phyloP scores from a whole-genome alignment of 768 basidiomycete species.

The Lactarius deliciosus region DNA sequence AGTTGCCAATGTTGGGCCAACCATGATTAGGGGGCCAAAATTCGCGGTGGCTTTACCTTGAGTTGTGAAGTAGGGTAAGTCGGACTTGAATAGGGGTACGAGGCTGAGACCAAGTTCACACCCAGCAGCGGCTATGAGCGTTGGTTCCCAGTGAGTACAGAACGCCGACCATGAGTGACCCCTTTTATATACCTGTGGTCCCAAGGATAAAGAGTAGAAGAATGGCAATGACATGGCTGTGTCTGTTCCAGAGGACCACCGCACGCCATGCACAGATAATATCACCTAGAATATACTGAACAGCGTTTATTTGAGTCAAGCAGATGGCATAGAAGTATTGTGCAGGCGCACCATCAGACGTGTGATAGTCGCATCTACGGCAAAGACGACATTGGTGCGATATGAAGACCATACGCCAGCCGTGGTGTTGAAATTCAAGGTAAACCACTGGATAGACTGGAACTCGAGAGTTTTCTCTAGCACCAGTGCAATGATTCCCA shows the following conservation, averaged over 20 bases:
- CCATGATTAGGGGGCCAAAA: not conserved
- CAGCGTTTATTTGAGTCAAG: not conserved
- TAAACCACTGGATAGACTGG: too few species aligned
- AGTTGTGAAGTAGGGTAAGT: too few species aligned
- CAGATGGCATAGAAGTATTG: too few species aligned
- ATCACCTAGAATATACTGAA: slow-evolving; percentile 2
- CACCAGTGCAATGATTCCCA: too few species aligned
- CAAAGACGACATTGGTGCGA: too few species aligned
- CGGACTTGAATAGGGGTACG: rapidly evolving
- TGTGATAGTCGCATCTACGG: too few species aligned
- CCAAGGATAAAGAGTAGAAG: not conserved
- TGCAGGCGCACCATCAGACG: too few species aligned
- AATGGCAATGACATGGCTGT: not conserved
- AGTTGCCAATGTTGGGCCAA: not conserved
- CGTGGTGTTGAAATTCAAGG: too few species aligned
- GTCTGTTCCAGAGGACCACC: not conserved
- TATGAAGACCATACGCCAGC: too few species aligned
- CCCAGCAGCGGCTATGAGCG: not conserved
- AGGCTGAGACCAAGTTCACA: not conserved
- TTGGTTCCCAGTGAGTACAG: not conserved
- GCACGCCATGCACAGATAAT: slow-evolving; percentile 4
- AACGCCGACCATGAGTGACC: too few species aligned
- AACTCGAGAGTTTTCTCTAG: too few species aligned
- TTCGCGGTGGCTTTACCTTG: too few species aligned
- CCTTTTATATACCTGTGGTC: not conserved